These are phyloP conservation scores for Aspergillus glaucus DNA, from an alignment of 2,329 filamentous ascomycete genomes.

Conservation along the genomic window DNA sequence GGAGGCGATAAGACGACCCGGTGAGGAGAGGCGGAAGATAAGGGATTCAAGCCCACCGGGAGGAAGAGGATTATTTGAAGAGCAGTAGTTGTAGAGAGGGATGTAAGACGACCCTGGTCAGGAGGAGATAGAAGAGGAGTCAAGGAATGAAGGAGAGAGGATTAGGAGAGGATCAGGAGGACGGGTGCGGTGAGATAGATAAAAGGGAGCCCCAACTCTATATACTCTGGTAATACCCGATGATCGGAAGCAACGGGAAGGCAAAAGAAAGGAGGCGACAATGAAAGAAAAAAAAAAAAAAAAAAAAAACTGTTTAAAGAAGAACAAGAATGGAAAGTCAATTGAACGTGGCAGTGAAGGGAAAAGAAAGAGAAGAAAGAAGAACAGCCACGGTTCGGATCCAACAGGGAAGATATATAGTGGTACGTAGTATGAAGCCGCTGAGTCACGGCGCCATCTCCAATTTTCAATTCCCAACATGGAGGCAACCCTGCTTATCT, in stretches of 20 bases:
- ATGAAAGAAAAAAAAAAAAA: background rate
- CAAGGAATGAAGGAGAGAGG: background rate
- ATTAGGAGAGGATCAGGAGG: constrained; percentile 4
- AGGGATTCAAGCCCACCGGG: background rate
- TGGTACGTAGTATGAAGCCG: too few species aligned
- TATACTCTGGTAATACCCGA: constrained; percentile 1
- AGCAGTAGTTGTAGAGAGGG: background rate
- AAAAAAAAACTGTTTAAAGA: background rate
- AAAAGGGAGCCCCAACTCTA: constrained; percentile 1
- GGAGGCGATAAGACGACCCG: too few species aligned
- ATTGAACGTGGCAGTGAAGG: background rate
- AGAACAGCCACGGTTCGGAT: background rate
- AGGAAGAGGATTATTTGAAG: constrained; percentile 3
- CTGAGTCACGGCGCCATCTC: background rate
- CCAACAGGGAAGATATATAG: background rate
- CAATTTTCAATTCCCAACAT: background rate
- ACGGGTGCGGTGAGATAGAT: constrained; percentile 4
- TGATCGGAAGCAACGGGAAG: constrained; percentile 7
- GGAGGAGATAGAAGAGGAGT: constrained; percentile 1
- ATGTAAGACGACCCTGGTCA: background rate
- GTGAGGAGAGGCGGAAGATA: background rate
- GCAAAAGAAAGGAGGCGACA: constrained; percentile 2
- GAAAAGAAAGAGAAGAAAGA: background rate
- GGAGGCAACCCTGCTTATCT: background rate
- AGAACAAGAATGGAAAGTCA: background rate